Conservation (phyloP, 2,329 filamentous ascomycete species). For the Fusarium illudens region DNA sequence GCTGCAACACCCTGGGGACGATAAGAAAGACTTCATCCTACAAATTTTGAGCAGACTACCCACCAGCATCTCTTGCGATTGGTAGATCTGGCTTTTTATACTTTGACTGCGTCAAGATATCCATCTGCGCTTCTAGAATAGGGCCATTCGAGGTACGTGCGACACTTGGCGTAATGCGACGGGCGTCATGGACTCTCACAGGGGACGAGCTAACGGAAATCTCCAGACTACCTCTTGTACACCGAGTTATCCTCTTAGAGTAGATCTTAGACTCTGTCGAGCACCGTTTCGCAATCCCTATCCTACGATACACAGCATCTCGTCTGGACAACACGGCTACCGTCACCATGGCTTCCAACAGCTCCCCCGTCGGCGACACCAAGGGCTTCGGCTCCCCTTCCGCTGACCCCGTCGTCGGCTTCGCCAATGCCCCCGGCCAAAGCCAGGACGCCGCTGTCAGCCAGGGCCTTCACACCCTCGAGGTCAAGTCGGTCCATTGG, state of each 20-base stretch:
- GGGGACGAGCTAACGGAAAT: not conserved
- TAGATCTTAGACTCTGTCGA: conserved; percentile 4
- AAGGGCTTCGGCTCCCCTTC: conserved; percentile 35
- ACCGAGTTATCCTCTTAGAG: conserved; percentile 27
- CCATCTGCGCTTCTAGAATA: conserved; percentile 5
- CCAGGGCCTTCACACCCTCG: conserved; percentile 63
- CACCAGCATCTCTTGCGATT: not conserved
- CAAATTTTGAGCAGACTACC: not conserved
- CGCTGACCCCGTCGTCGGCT: conserved; percentile 12
- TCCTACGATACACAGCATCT: conserved; percentile 12
- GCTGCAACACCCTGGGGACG: conserved; percentile 56
- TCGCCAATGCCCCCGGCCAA: conserved; percentile 6
- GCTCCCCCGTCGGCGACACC: conserved; percentile 28
- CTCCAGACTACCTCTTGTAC: conserved; percentile 13
- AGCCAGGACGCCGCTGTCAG: conserved; percentile 51
- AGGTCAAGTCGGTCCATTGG: conserved; percentile 64
- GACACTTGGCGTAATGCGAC: not conserved
- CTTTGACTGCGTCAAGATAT: not conserved
- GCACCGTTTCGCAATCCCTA: conserved; percentile 2
- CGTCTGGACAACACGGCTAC: not conserved
- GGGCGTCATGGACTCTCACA: not conserved
- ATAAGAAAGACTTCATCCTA: conserved; percentile 61
- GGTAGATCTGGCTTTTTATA: not conserved
- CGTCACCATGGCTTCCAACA: conserved; percentile 23
- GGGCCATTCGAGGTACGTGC: conserved; percentile 25